These are phyloP conservation scores for Fusarium albosuccineum DNA, from an alignment of 2,329 filamentous ascomycete species.

Conservation along the genomic window DNA sequence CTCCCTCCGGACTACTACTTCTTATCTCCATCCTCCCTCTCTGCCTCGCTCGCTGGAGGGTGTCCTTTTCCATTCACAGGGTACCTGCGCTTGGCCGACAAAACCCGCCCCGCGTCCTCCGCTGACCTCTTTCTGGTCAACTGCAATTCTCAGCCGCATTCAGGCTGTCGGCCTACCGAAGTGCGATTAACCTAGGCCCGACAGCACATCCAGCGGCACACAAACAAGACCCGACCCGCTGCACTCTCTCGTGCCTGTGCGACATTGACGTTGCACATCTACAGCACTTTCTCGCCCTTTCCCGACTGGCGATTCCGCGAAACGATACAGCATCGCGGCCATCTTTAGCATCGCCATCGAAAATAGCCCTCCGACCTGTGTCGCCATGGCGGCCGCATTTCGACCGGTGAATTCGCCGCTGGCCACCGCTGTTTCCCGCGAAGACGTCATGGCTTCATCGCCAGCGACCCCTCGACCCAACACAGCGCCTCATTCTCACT, in stretches of 20 bases:
- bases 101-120: constrained; percentile 38
- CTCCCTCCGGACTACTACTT: constrained; percentile 31
- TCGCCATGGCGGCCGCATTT: constrained; percentile 63
- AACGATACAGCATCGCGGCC: constrained; percentile 20
- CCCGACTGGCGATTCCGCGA: constrained; percentile 23
- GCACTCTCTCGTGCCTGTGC: constrained; percentile 37
- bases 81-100: constrained; percentile 39
- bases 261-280: constrained; percentile 31
- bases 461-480: constrained; percentile 52
- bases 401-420: constrained; percentile 62
- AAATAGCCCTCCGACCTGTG: constrained; percentile 31
- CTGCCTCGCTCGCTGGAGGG: constrained; percentile 17
- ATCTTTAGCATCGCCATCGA: constrained; percentile 23
- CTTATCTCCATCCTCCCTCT: constrained; percentile 39
- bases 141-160: constrained; percentile 46
- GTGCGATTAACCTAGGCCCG: constrained; percentile 33
- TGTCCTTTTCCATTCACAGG: constrained; percentile 23
- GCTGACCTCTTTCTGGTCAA: constrained; percentile 33
- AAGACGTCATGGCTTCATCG: constrained; percentile 55
- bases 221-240: constrained; percentile 35
- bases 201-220: constrained; percentile 31
- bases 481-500: constrained; percentile 51
- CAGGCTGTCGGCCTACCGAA: constrained; percentile 32
- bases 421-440: constrained; percentile 48
- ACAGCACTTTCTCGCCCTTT: constrained; percentile 25